Conservation (phyloP, 768 basidiomycete species). For the Boletellus ananiceps region DNA sequence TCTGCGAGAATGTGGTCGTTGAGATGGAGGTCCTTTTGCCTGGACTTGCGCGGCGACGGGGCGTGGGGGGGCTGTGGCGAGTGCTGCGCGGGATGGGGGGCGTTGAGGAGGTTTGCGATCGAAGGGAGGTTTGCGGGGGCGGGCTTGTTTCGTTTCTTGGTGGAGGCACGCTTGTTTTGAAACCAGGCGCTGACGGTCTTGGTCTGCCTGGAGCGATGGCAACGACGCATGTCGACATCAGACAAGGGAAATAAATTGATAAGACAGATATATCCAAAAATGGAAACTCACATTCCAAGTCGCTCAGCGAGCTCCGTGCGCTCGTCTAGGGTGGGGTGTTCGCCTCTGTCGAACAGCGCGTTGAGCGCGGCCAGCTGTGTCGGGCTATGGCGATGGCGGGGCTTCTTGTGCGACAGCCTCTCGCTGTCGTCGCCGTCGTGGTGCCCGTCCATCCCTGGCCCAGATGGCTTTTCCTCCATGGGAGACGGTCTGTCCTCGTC, state of each 20-base stretch:
- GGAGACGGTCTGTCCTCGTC: constrained; percentile 18
- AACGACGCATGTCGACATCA: constrained; percentile 10
- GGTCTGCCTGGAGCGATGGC: constrained; percentile 55
- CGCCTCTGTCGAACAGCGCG: constrained; percentile 70
- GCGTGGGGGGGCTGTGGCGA: constrained; percentile 22
- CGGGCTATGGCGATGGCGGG: constrained; percentile 71
- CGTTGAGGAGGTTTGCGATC: constrained; percentile 40
- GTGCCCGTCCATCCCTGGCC: constrained; percentile 20
- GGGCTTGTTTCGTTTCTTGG: constrained; percentile 61
- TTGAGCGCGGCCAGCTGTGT: constrained; percentile 72
- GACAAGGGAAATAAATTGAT: constrained; percentile 14
- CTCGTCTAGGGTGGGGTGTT: constrained; percentile 68
- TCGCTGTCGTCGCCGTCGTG: constrained; percentile 22
- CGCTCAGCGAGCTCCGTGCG: constrained; percentile 64
- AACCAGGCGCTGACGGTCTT: constrained; percentile 87
- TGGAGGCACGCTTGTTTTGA: constrained; percentile 81
- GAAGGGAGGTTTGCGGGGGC: constrained; percentile 32
- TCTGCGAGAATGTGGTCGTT: constrained; percentile 27
- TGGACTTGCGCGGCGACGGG: constrained; percentile 25
- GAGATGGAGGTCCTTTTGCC: constrained; percentile 31
- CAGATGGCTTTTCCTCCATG: constrained; percentile 25
- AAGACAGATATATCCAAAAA: constrained; percentile 25
- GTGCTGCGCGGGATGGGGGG: constrained; percentile 23
- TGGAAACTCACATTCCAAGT: constrained; percentile 65
- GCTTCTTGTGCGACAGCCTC: constrained; percentile 51